Conservation (phyloP, 768 basidiomycete species). For the Lactifluus volemus region DNA sequence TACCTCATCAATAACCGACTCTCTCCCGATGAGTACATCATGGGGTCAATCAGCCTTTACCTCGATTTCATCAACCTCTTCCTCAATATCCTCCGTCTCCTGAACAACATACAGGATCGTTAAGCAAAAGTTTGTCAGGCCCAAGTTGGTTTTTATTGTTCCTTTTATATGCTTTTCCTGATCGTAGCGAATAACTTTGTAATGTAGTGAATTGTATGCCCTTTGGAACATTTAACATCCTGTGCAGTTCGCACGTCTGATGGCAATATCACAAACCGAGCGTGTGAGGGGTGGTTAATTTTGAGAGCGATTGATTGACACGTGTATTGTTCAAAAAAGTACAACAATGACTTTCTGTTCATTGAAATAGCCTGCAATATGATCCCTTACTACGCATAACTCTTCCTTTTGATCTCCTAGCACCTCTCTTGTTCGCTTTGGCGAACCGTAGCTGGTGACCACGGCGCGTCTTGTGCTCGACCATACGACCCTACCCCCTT, state of each 20-base stretch:
- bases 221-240: background rate
- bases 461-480: background rate
- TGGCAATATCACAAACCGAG: background rate
- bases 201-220: background rate
- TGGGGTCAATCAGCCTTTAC: conserved; percentile 89
- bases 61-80: conserved; percentile 91
- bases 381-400: background rate
- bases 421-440: background rate
- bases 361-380: background rate
- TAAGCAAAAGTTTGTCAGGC: conserved; percentile 15
- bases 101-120: conserved; percentile 49
- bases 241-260: background rate
- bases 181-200: background rate
- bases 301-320: background rate
- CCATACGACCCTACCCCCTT: no score
- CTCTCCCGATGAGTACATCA: conserved; percentile 88
- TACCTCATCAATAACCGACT: conserved; percentile 81
- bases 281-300: background rate
- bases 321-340: background rate
- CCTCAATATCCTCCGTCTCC: conserved; percentile 75
- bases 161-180: background rate
- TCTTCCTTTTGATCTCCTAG: background rate
- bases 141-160: background rate
- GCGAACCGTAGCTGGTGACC: background rate
- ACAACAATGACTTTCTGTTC: background rate